Percentiles rank a stretch among this genome's conserved stretches.
These are phyloP conservation scores for Setaria viridis DNA, from an alignment of 202 grass and related monocot genomes.

Conservation along the genomic window DNA sequence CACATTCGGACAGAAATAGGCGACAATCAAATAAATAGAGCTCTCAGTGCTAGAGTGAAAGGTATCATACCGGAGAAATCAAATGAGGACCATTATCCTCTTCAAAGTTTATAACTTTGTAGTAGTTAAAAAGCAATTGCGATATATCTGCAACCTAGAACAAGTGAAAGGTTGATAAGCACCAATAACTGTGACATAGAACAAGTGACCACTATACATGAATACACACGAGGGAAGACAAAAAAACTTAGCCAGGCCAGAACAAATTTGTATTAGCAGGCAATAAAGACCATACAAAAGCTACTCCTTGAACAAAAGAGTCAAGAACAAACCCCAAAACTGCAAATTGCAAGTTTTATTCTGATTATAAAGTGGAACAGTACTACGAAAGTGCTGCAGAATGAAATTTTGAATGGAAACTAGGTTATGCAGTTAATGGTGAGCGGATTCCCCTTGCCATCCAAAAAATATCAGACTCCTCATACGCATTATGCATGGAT, in stretches of 20 bases:
- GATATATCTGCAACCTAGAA: slow-evolving; percentile 80
- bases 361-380: slow-evolving; percentile 22
- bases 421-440: background rate
- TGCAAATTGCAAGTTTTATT: slow-evolving; percentile 11
- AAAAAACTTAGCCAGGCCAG: background rate
- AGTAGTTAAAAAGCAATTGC: slow-evolving; percentile 62
- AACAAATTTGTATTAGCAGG: background rate
- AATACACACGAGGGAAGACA: background rate
- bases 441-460: slow-evolving; percentile 1
- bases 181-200: slow-evolving; percentile 13
- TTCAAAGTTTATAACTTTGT: slow-evolving; percentile 67
- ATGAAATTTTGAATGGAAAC: background rate
- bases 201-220: slow-evolving; percentile 14
- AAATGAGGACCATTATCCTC: slow-evolving; percentile 48
- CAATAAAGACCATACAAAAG: slow-evolving; percentile 9
- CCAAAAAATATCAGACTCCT: background rate
- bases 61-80: slow-evolving; percentile 43
- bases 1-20: slow-evolving; percentile 1
- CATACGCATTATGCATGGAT: slow-evolving; percentile 7
- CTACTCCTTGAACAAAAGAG: background rate
- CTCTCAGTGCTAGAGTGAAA: background rate
- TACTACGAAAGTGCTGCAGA: background rate
- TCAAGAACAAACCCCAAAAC: background rate
- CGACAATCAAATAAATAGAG: slow-evolving; percentile 20
- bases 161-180: slow-evolving; percentile 44